Evolutionary conservation across 2,329 filamentous ascomycete genomes (phyloP).

Genomic region (Penicillium thymicola): DNA sequence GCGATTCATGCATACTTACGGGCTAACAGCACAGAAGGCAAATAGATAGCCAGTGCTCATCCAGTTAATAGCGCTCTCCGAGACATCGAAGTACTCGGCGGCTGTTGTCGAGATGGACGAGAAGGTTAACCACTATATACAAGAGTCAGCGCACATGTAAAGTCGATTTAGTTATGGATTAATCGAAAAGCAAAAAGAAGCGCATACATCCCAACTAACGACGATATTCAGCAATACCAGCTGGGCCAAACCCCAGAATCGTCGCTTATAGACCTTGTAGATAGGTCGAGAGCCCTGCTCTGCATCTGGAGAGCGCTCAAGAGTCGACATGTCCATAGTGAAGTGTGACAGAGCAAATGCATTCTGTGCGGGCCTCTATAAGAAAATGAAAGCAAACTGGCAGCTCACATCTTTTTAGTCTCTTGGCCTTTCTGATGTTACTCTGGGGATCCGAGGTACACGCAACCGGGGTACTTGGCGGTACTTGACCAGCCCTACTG

Average conservation of each 20-base stretch:
- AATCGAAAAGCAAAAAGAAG: neutral
- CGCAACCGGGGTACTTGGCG: conserved; percentile 1
- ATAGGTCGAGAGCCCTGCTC: conserved; percentile 21
- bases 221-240: conserved; percentile 86
- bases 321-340: conserved; percentile 5
- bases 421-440: neutral
- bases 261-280: conserved; percentile 70
- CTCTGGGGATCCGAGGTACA: conserved; percentile 2
- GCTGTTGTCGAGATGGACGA: conserved; percentile 74
- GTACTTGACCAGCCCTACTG: neutral
- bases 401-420: neutral
- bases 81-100: conserved; percentile 71
- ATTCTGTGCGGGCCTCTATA: neutral
- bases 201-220: conserved; percentile 87
- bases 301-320: conserved; percentile 6
- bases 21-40: conserved; percentile 70
- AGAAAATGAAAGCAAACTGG: neutral
- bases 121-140: conserved; percentile 79
- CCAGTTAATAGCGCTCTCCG: conserved; percentile 83
- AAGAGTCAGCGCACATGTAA: neutral
- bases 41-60: conserved; percentile 84
- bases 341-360: neutral
- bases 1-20: conserved; percentile 43
- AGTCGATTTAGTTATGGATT: neutral
- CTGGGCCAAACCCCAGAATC: conserved; percentile 84